Evolutionary conservation across 1,284 basidiomycete species (phyloP).

Genomic region (Ustilago trichophora): DNA sequence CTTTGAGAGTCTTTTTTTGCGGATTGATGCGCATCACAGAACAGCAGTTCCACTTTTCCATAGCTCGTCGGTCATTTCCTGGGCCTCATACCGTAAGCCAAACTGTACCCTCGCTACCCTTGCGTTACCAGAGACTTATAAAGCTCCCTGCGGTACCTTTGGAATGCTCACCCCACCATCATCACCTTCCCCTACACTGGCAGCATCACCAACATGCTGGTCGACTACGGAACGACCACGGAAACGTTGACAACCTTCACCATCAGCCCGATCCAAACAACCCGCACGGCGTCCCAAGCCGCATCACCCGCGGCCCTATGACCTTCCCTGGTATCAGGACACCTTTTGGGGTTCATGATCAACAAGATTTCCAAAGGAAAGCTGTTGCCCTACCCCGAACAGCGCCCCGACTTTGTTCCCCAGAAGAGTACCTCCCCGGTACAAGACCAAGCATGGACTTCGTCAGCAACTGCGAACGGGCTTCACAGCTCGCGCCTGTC

Average conservation of each 20-base stretch:
- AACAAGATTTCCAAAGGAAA: constrained; percentile 39
- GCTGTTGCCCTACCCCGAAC: constrained; percentile 24
- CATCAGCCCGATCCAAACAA: constrained; percentile 17
- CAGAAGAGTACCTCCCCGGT: constrained; percentile 39
- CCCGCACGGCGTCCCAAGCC: constrained; percentile 10
- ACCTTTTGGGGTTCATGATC: constrained; percentile 27
- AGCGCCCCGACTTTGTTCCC: constrained; percentile 29
- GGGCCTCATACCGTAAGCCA: no score
- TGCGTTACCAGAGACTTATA: no score
- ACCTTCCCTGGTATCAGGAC: constrained; percentile 41
- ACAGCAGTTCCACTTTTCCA: no score
- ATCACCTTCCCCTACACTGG: neutral
- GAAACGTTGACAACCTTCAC: constrained; percentile 12
- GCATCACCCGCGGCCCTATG: constrained; percentile 15
- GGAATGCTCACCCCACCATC: no score
- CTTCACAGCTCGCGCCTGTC: neutral
- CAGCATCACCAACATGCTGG: constrained; percentile 7
- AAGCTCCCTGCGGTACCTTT: no score
- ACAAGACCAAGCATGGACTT: constrained; percentile 6
- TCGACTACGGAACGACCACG: constrained; percentile 14
- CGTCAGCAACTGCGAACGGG: constrained; percentile 1
- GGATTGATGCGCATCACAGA: no score
- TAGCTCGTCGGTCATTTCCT: no score
- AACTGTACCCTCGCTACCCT: no score
- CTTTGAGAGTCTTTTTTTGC: no score